Conservation (phyloP, 2,329 filamentous ascomycete species). For the Cladosporium phlei region DNA sequence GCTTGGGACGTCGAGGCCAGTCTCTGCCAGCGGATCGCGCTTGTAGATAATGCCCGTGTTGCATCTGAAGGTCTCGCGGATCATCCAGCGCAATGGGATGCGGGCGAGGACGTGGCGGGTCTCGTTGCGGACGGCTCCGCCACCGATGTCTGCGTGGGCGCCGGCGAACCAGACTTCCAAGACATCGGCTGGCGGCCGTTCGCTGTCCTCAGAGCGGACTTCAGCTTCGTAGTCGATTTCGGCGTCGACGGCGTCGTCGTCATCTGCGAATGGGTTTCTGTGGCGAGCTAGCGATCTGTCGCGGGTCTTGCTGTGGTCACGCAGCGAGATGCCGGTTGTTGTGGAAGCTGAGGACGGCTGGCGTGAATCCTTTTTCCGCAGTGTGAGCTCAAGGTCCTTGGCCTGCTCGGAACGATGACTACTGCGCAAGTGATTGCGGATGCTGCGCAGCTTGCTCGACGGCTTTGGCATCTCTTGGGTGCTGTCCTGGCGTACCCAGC, state of each 20-base stretch:
- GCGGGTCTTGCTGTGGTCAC: background rate
- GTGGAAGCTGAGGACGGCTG: background rate
- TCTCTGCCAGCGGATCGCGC: slow-evolving; percentile 36
- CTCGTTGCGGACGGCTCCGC: slow-evolving; percentile 40
- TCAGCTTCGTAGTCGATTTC: slow-evolving; percentile 15
- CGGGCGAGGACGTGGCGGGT: slow-evolving; percentile 41
- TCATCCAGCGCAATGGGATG: slow-evolving; percentile 47
- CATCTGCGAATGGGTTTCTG: slow-evolving; percentile 6
- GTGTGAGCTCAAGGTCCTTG: slow-evolving; percentile 1
- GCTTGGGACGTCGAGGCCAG: slow-evolving; percentile 40
- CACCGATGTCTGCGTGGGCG: slow-evolving; percentile 42
- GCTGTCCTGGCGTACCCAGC: slow-evolving; percentile 5
- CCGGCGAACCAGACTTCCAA: slow-evolving; percentile 38
- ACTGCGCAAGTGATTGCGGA: slow-evolving; percentile 6
- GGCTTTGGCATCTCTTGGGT: background rate
- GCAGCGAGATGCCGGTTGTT: background rate
- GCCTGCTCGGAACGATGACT: slow-evolving; percentile 15
- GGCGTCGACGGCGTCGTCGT: background rate
- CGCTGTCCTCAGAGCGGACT: slow-evolving; percentile 13
- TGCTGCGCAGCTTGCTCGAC: slow-evolving; percentile 1
- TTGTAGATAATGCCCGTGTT: slow-evolving; percentile 44
- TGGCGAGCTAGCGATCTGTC: background rate
- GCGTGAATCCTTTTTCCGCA: background rate
- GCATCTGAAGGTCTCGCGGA: slow-evolving; percentile 44
- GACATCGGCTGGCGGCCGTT: slow-evolving; percentile 35